phyloP scores from a whole-genome alignment of 352 stramenopile species.

The Globisporangium ultimum region DNA sequence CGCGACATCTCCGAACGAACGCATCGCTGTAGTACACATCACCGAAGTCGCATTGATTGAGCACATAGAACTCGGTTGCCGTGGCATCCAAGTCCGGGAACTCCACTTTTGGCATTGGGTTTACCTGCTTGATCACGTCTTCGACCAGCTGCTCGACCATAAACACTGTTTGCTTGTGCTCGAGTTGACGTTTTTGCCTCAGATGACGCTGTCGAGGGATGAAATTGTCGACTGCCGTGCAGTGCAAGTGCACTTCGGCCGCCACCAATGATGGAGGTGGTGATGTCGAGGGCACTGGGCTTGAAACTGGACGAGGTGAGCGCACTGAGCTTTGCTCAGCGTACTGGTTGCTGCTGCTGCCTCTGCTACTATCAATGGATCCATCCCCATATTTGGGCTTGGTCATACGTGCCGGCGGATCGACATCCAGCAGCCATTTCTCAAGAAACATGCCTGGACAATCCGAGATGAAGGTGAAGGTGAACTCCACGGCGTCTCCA shows the following conservation, averaged over 20 bases:
- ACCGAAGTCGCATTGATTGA: conserved; percentile 16
- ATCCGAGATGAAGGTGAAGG: conserved; percentile 56
- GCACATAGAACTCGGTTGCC: conserved; percentile 4
- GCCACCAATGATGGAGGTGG: not conserved
- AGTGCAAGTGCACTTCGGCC: conserved; percentile 41
- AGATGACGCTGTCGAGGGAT: conserved; percentile 24
- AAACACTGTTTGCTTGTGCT: conserved; percentile 29
- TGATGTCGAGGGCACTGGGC: not conserved
- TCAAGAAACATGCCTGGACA: conserved; percentile 56
- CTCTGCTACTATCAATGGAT: not conserved
- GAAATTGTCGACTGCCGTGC: conserved; percentile 65
- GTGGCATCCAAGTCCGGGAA: conserved; percentile 31
- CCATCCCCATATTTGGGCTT: conserved; percentile 3
- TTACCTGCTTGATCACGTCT: conserved; percentile 39
- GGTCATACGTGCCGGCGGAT: conserved; percentile 30
- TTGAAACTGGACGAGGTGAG: not conserved
- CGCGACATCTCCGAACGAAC: conserved; percentile 17
- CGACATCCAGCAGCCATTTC: conserved; percentile 63
- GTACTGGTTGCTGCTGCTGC: not conserved
- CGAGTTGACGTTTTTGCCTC: conserved; percentile 13
- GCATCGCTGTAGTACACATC: conserved; percentile 38
- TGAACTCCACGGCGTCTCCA: conserved; percentile 41
- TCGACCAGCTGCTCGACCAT: conserved; percentile 57
- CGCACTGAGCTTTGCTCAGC: conserved; percentile 6
- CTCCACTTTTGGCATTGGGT: conserved; percentile 23